These are phyloP conservation scores for Aegle marmelos DNA, from an alignment of 345 rosid species.

Conservation along the genomic window DNA sequence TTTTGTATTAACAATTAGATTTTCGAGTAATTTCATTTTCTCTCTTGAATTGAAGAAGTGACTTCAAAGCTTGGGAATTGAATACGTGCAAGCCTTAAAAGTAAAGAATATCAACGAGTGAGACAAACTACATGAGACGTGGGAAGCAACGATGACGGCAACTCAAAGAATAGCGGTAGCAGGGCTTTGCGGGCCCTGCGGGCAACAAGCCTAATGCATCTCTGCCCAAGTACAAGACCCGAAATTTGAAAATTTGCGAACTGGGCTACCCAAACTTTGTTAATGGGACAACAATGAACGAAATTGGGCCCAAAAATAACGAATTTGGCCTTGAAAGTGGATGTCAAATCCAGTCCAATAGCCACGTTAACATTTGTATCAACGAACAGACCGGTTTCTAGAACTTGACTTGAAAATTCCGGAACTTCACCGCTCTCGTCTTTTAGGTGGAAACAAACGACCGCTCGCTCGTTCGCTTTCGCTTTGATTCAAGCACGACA, in stretches of 20 bases:
- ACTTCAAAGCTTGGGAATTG: constrained; percentile 8
- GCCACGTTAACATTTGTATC: no score
- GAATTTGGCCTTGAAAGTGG: not conserved
- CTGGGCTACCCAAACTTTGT: no score
- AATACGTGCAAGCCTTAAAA: constrained; percentile 12
- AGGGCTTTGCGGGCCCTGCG: not conserved
- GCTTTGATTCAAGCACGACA: not conserved
- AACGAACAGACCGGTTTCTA: not conserved
- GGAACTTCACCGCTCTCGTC: not conserved
- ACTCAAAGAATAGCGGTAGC: not conserved
- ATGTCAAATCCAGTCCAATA: not conserved
- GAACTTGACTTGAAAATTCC: not conserved
- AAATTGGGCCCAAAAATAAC: no score
- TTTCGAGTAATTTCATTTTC: not conserved
- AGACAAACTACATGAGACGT: not conserved
- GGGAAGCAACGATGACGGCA: not conserved
- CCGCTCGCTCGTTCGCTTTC: not conserved
- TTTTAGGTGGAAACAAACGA: not conserved
- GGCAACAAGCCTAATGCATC: no score
- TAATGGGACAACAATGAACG: no score
- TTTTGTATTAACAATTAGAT: not conserved
- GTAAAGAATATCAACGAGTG: not conserved
- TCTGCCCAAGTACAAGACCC: no score
- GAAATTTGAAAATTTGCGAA: no score
- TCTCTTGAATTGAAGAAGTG: not conserved